Evolutionary conservation across 73 alveolate species (phyloP).

Genomic region (Paramecium tetraurelia): DNA sequence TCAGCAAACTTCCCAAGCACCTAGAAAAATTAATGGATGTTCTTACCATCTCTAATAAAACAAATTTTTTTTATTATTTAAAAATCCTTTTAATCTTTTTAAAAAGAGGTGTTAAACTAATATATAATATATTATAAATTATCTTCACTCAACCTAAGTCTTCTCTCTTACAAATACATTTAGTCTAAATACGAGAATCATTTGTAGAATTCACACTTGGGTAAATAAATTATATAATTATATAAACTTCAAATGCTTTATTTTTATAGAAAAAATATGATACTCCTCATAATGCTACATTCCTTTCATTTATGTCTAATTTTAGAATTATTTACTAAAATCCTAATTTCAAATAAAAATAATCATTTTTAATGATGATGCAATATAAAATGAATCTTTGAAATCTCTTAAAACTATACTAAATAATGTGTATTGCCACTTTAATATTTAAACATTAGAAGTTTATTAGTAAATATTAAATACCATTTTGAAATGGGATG

Average conservation of each 20-base stretch:
- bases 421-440: too few relatives aligned
- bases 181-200: background rate
- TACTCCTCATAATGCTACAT: background rate
- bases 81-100: background rate
- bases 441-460: background rate
- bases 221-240: background rate
- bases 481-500: background rate
- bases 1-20: conserved; percentile 75
- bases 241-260: background rate
- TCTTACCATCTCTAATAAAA: background rate
- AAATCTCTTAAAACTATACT: background rate
- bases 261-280: too few relatives aligned
- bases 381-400: background rate
- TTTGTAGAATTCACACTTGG: background rate
- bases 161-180: background rate
- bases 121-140: background rate
- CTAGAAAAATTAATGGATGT: conserved; percentile 1
- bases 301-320: background rate
- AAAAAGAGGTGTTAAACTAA: background rate
- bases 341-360: background rate
- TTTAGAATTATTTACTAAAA: background rate
- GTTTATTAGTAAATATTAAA: too few relatives aligned
- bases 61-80: background rate
- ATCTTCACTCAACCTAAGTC: background rate
- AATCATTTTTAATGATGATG: background rate